Base-by-base conservation (phyloP, 306 rosid species). In the Boehmeria nivea region DNA sequence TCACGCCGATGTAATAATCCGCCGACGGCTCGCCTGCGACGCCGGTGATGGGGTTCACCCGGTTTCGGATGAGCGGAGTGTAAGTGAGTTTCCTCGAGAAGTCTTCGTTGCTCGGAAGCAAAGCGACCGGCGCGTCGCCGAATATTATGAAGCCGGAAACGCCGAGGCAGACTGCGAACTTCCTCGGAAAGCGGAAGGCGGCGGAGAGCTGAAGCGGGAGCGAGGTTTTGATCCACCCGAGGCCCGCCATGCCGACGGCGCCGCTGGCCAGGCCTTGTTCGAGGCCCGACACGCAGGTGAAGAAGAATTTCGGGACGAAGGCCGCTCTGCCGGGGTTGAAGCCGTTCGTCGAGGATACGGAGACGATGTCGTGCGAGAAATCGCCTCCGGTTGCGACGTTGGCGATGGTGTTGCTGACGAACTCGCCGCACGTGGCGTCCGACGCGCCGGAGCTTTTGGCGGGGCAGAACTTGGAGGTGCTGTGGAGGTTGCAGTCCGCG, bases 161-260 rank as follows among this genome's bases (percentile, higher is more conserved):
- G 18, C 72, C 47, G 51, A 85, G 68, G 43, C 94, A 85, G 18
- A 85, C 53, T 14, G 87, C 78, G 24, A 85, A 82, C 39, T 76
- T 82, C 14, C 71, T 62, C 0, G 7, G 17, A 13, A 82, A 65
- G 50, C 73, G 56, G 24, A 85, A 85, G 38, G 77, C 66, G 0
- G 72, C 66, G 1, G 94, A 3, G 22, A 77, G n/a, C n/a, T n/a
- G 72, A 9, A 71, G 86, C 1, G 89, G 82, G 4, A 85, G 68
- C 3, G 79, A 69, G 14, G 66, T 72, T 24, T 26, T 61, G 0
- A 71, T 42, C 59, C 79, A 67, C 3, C 94, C 89, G 3, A 85
- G 70, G 52, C 87, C 94, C 15, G 74, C 89, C 69, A 85, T 82
- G 10, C 89, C 94, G 33, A 15, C 62, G 37, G 69, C 84, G 15